Percentiles rank a stretch among this genome's conserved stretches.
Conservation (phyloP, 2,329 filamentous ascomycete genomes). For the Cladobotryum mycophilum region DNA sequence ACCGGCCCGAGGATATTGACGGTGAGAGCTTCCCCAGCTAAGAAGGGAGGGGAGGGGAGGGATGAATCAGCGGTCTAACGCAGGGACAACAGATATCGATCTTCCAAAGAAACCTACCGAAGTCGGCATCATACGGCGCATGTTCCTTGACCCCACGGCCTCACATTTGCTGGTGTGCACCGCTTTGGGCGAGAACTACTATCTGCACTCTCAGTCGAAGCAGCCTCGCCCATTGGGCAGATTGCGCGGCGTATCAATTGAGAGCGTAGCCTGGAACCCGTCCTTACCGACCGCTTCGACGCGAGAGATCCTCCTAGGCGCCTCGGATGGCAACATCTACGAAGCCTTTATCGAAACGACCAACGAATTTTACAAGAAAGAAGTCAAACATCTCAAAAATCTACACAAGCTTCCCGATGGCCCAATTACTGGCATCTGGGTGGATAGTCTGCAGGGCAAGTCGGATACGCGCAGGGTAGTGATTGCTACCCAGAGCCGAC, state of each 20-base stretch:
- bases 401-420: constrained; percentile 79
- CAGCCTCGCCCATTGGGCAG: constrained; percentile 76
- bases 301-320: constrained; percentile 84
- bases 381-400: constrained; percentile 84
- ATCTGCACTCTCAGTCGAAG: constrained; percentile 90
- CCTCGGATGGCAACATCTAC: constrained; percentile 90
- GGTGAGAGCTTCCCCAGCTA: constrained; percentile 42
- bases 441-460: constrained; percentile 63
- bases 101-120: constrained; percentile 89
- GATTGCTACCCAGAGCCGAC: constrained; percentile 67
- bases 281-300: constrained; percentile 89
- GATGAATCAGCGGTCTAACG: constrained; percentile 4
- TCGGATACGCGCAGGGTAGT: constrained; percentile 71
- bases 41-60: background rate
- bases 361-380: constrained; percentile 89
- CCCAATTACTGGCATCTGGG: constrained; percentile 79
- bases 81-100: constrained; percentile 70
- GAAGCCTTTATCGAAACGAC: constrained; percentile 92
- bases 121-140: constrained; percentile 83
- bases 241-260: constrained; percentile 79
- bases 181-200: constrained; percentile 90
- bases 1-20: constrained; percentile 92
- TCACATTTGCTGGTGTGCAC: constrained; percentile 92
- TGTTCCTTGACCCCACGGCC: constrained; percentile 96
- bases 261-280: constrained; percentile 91